These are phyloP conservation scores for Dillenia turbinata DNA, from an alignment of 164 flowering plant genomes.

Conservation along the genomic window DNA sequence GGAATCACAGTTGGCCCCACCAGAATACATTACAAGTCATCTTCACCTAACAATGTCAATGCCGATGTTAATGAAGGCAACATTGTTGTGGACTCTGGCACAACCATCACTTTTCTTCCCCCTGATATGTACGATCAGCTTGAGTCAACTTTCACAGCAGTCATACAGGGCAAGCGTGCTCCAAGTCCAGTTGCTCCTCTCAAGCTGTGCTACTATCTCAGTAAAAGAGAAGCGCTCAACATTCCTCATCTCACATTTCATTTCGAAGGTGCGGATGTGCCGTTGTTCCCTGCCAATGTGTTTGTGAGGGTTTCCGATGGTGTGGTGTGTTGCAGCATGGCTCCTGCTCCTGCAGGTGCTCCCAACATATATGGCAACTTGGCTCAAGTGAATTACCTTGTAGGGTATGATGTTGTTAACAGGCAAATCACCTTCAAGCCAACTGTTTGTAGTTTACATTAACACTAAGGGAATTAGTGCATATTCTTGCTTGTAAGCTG, in stretches of 20 bases:
- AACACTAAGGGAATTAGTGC: no score
- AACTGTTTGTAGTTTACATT: slow-evolving; percentile 8
- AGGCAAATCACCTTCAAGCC: slow-evolving; percentile 25
- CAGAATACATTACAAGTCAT: background rate
- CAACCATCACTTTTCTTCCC: slow-evolving; percentile 17
- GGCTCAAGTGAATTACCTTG: slow-evolving; percentile 25
- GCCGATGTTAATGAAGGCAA: slow-evolving; percentile 14
- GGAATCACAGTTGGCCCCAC: slow-evolving; percentile 30
- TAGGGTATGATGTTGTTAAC: slow-evolving; percentile 24
- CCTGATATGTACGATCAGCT: background rate
- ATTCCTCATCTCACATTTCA: slow-evolving; percentile 16
- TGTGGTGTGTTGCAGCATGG: slow-evolving; percentile 18
- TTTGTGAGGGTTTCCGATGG: slow-evolving; percentile 15
- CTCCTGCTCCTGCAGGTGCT: background rate
- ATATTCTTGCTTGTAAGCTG: no score
- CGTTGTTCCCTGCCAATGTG: slow-evolving; percentile 9
- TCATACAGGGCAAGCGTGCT: background rate
- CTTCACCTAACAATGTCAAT: background rate
- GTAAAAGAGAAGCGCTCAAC: background rate
- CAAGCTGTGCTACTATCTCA: slow-evolving; percentile 13
- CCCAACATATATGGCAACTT: slow-evolving; percentile 25
- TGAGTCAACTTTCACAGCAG: slow-evolving; percentile 5
- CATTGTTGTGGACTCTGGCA: slow-evolving; percentile 51
- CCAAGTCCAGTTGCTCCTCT: background rate
- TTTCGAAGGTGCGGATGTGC: slow-evolving; percentile 26